A percentile compares a stretch with the other conserved stretches of the same genome.
Evolutionary conservation across 2,329 filamentous ascomycete genomes (phyloP).

Genomic region (Pyricularia pennisetigena): DNA sequence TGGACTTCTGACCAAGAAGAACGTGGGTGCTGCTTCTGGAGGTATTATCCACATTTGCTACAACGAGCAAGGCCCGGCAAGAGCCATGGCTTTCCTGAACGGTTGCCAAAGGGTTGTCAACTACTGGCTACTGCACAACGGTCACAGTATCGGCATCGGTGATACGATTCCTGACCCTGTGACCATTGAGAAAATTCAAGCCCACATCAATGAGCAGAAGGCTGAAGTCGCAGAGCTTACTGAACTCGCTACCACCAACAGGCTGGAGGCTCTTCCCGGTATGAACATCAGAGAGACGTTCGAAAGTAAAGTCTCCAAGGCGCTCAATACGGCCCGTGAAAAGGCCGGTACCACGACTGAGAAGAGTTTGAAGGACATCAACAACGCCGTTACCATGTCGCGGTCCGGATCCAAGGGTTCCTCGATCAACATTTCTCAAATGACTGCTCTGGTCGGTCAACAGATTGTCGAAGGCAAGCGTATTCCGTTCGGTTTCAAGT

Average conservation of each 20-base stretch:
- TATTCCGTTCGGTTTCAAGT: constrained; percentile 99
- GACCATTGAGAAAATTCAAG: constrained; percentile 78
- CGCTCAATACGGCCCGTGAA: constrained; percentile 91
- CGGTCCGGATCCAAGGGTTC: constrained; percentile 96
- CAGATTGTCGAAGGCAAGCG: constrained; percentile 98
- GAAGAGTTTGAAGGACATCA: constrained; percentile 85
- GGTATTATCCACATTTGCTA: constrained; percentile 94
- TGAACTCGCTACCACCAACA: constrained; percentile 69
- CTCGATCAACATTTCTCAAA: constrained; percentile 98
- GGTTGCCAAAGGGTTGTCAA: constrained; percentile 90
- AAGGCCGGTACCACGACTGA: constrained; percentile 89
- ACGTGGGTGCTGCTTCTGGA: constrained; percentile 77
- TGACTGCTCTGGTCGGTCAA: constrained; percentile 96
- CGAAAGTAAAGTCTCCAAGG: constrained; percentile 91
- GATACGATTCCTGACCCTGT: constrained; percentile 87
- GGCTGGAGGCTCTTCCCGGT: constrained; percentile 86
- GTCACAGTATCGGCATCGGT: constrained; percentile 96
- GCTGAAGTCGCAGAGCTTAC: constrained; percentile 68
- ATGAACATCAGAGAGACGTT: constrained; percentile 99
- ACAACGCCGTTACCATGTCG: constrained; percentile 96
- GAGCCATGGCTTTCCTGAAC: constrained; percentile 91
- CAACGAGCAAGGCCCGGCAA: constrained; percentile 82
- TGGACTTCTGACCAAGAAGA: constrained; percentile 87
- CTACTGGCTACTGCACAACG: constrained; percentile 94
- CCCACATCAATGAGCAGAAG: constrained; percentile 75